Evolutionary conservation across 306 rosid genomes (phyloP), one percentile per base, ranked within the genome.

Genomic region (Cicer arietinum): DNA sequence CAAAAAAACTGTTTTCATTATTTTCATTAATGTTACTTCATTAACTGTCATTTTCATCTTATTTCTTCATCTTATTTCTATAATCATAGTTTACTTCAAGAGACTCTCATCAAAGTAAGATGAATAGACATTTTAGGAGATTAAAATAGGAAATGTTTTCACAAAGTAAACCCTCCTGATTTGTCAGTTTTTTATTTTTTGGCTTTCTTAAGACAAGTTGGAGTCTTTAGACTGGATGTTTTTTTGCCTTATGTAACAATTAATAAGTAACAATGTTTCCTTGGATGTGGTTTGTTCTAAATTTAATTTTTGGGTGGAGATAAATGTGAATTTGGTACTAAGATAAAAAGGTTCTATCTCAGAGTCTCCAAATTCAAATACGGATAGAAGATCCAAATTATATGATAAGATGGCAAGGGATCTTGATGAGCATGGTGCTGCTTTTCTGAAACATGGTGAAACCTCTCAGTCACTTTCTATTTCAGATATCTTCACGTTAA

Each of bases 391-490:
- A 81, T 89, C 91, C 12, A 78, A 78, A n/a, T 62, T 94, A 65
- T 94, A 94, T 74, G 89, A 92, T 57, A 85, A 77, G 78, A 92
- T 94, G 99, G 96, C 65, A 35, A 76, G 73, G 63, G 99, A 92
- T 81, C 88, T 92, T 59, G 90, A 89, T 75, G 89, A 91, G 76
- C 89, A 88, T 18, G 99, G 99, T 69, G 86, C 97, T 56, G 64
- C 85, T 39, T 94, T 94, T 70, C 89, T 94, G 43, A 85, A 89
- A 39, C 89, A 69, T 6, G 96, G 99, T n/a, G 89, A 82, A 72
- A 94, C 98, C 51, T 91, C 97, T 73, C 97, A 94, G 84, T 94
- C 98, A 10, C 75, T 94, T 78, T 87, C 98, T 62, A 85, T 94
- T 83, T 94, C 95, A 3, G 98, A 91, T 83, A 61, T 94, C 18